Base-by-base conservation (phyloP, 2,329 filamentous ascomycete genomes). In the Epichloe bromicola region DNA sequence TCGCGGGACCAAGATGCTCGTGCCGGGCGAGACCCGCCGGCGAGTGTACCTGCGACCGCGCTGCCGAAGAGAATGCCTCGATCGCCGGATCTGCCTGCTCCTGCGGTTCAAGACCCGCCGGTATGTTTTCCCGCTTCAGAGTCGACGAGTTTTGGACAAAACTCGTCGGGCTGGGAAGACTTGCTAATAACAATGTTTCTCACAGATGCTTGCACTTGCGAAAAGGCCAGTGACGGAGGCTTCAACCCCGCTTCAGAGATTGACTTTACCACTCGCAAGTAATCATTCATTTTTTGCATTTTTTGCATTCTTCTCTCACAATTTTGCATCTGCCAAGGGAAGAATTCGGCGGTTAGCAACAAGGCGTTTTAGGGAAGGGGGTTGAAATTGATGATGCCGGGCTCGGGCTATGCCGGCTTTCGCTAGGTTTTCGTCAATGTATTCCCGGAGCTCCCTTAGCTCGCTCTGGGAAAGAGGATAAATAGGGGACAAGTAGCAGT, bases 11-110 rank as follows among this genome's bases (percentile, higher is more conserved):
- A 39, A 77, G 87, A 59, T 95, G 88, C 76, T 89, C 86, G 43
- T 95, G 89, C 74, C 80, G 88, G 59, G 82, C 85, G 59, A 83
- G 88, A 51, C 85, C 86, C 20, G 86, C 84, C 53, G 86, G 86
- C 53, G 72, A 82, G 61, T 95, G 89, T 73, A 94, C 84, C 37
- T 95, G 89, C 65, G 84, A 87, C 57, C 80, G 86, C 50, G 76
- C 86, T 2, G 61, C 70, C 3, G 71, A 72, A 19, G 88, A 94
- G 74, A 94, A 94, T 69, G 66, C 71, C n/a, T 67, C 74, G 46
- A 64, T 73, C 6, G 55, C 69, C 3, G 85, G 83, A 17, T 70
- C 72, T 41, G 76, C 84, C 5, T 95, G 90, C 66, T 73, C 79
- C 7, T 95, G 90, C 66, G 90, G 90, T 55, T 76, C 82, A 65